Evolutionary conservation across 108 stramenopile species (phyloP).

Genomic region (Chaetoceros tenuissimus): DNA sequence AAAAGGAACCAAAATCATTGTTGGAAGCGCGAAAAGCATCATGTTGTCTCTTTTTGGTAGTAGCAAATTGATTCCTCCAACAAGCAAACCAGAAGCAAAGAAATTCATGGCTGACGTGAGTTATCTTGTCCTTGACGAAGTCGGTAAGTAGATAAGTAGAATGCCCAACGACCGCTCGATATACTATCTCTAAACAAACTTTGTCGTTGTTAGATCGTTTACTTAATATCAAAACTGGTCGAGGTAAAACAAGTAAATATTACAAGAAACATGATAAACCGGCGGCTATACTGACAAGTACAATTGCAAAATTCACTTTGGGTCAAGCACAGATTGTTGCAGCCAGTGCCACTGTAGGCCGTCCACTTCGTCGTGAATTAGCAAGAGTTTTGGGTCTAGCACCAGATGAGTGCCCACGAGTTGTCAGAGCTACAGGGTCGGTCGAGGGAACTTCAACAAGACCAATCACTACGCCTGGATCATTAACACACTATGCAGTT

Average conservation of each 20-base stretch:
- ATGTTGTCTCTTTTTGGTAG: slow-evolving; percentile 63
- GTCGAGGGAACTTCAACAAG: slow-evolving; percentile 1
- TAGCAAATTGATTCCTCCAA: slow-evolving; percentile 63
- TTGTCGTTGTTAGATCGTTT: slow-evolving; percentile 69
- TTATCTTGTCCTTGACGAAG: slow-evolving; percentile 81
- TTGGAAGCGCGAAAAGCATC: slow-evolving; percentile 78
- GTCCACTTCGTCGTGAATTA: slow-evolving; percentile 82
- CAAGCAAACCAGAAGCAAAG: slow-evolving; percentile 70
- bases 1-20: slow-evolving; percentile 37
- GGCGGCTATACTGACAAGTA: slow-evolving; percentile 69
- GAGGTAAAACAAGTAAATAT: slow-evolving; percentile 24
- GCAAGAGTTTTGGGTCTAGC: slow-evolving; percentile 74
- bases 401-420: slow-evolving; percentile 66
- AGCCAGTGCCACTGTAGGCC: slow-evolving; percentile 91
- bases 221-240: slow-evolving; percentile 34
- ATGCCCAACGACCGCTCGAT: too few species aligned
- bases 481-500: slow-evolving; percentile 61
- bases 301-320: slow-evolving; percentile 54
- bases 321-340: slow-evolving; percentile 75
- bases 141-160: slow-evolving; percentile 24
- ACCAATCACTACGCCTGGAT: slow-evolving; percentile 59
- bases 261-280: slow-evolving; percentile 69
- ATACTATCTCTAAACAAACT: too few species aligned
- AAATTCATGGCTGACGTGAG: slow-evolving; percentile 38
- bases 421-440: slow-evolving; percentile 36